Percentiles rank a stretch among this genome's conserved stretches.
Conservation (phyloP, 116 monocot genomes). For the Trichopus zeylanicus region DNA sequence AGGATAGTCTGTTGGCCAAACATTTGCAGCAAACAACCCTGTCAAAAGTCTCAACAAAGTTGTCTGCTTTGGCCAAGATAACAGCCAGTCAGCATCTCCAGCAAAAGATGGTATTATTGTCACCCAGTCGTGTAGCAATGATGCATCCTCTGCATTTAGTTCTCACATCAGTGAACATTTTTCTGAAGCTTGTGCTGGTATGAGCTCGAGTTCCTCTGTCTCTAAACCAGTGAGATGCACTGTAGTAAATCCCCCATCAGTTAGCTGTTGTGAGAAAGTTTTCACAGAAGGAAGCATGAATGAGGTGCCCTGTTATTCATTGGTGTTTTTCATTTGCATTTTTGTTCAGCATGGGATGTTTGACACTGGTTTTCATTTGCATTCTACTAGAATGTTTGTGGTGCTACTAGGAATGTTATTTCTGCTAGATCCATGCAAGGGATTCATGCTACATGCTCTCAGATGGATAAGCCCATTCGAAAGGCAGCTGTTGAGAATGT, state of each 20-base stretch:
- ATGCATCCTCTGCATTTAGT: not conserved
- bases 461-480: constrained; percentile 2
- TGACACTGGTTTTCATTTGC: not conserved
- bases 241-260: too few relatives aligned
- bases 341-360: not conserved
- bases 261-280: too few relatives aligned
- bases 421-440: not conserved
- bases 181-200: not conserved
- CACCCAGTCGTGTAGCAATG: not conserved
- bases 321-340: not conserved
- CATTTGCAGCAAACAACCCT: not conserved
- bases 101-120: not conserved
- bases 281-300: too few relatives aligned
- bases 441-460: not conserved
- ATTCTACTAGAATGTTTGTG: constrained; percentile 14
- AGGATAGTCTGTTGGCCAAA: too few relatives aligned
- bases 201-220: not conserved
- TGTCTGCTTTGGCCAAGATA: not conserved
- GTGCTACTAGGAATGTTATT: not conserved
- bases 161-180: not conserved
- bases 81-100: not conserved
- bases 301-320: constrained; percentile 7
- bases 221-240: too few relatives aligned
- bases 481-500: not conserved
- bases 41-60: constrained; percentile 2